These are phyloP conservation scores for Umbilicaria muhlenbergii DNA, from an alignment of 495 filamentous ascomycete genomes.

Conservation along the genomic window DNA sequence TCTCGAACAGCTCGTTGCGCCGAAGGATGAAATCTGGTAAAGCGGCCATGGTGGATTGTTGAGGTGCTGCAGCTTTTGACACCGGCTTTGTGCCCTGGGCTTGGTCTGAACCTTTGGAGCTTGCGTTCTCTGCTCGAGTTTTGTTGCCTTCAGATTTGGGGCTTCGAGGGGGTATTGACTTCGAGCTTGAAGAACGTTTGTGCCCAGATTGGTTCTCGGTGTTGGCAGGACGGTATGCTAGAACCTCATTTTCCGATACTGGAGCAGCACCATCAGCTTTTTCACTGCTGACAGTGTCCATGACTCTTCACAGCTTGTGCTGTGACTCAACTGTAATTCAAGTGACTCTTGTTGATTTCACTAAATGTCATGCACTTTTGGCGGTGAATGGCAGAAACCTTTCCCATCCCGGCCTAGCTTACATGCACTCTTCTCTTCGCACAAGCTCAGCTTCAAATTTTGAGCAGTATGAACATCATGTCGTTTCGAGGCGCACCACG, in stretches of 20 bases:
- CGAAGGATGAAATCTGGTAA: conserved; percentile 67
- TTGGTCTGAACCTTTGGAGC: background rate
- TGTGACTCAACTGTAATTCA: conserved; percentile 1
- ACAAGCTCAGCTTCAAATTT: conserved; percentile 8
- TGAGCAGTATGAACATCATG: conserved; percentile 24
- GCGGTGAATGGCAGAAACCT: no score
- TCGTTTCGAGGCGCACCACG: conserved; percentile 33
- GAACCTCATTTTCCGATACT: no score
- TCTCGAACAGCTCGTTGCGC: conserved; percentile 74
- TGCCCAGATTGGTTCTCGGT: no score
- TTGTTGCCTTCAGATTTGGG: conserved; percentile 3
- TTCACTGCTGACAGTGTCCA: background rate
- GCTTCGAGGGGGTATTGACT: background rate
- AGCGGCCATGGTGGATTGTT: conserved; percentile 69
- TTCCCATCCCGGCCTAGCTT: no score
- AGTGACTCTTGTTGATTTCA: background rate
- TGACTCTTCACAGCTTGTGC: conserved; percentile 2
- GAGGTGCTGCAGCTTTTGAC: conserved; percentile 4
- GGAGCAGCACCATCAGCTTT: no score
- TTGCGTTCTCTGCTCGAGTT: background rate
- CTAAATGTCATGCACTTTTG: no score
- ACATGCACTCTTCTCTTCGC: conserved; percentile 4
- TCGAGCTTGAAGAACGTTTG: background rate
- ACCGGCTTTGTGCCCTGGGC: background rate
- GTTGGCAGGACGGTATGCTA: no score